phyloP scores from a whole-genome alignment of 2,329 filamentous ascomycete genomes.

The Fusarium sp. region DNA sequence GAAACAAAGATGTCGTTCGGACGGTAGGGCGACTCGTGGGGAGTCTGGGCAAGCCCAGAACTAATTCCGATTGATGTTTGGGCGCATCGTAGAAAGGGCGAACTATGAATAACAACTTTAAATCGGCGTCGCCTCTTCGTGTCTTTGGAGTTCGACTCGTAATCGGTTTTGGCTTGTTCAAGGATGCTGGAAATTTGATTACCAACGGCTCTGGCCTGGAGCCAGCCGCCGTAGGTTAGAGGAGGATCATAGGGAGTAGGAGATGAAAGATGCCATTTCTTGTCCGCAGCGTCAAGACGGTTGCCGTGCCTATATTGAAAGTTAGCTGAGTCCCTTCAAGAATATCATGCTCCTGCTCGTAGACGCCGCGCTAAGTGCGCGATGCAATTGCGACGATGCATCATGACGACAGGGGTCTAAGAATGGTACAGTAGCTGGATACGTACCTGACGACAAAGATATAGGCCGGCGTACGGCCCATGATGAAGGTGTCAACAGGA shows the following conservation, averaged over 20 bases:
- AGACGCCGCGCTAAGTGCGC: conserved; percentile 27
- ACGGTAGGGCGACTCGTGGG: conserved; percentile 49
- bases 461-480: conserved; percentile 58
- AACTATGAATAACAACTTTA: conserved; percentile 88
- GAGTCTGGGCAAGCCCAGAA: conserved; percentile 78
- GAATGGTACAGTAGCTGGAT: conserved; percentile 23
- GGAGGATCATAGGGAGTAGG: conserved; percentile 96
- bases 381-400: conserved; percentile 34
- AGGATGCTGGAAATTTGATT: conserved; percentile 82
- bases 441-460: conserved; percentile 59
- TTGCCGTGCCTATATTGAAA: conserved; percentile 78
- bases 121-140: conserved; percentile 67
- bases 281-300: conserved; percentile 92
- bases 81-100: conserved; percentile 92
- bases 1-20: conserved; percentile 53
- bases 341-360: conserved; percentile 4
- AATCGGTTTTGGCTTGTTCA: conserved; percentile 62
- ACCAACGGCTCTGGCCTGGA: conserved; percentile 84
- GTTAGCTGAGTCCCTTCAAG: conserved; percentile 22
- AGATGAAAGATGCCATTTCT: conserved; percentile 92
- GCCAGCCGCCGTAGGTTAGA: conserved; percentile 93
- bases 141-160: conserved; percentile 49
- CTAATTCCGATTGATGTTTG: conserved; percentile 92
- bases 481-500: conserved; percentile 42
- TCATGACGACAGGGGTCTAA: conserved; percentile 41